Conservation (phyloP, 805 yeast species). For the Debaryomyces prosopidis region DNA sequence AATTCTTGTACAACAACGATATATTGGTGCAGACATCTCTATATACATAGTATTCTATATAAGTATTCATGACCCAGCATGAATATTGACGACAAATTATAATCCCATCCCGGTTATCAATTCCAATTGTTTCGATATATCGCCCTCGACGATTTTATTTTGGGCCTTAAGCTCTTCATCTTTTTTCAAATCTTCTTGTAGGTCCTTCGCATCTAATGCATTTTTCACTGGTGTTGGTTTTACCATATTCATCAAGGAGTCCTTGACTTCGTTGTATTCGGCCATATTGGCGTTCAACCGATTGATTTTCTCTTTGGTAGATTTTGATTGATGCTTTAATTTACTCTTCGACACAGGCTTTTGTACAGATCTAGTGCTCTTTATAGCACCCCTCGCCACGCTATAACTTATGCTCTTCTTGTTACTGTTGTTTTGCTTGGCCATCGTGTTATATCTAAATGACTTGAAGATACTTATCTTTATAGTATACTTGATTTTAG, state of each 20-base stretch:
- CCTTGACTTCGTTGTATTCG: conserved; percentile 22
- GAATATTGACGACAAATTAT: conserved; percentile 5
- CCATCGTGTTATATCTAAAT: too few species aligned
- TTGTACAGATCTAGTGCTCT: neutral
- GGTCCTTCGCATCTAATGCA: conserved; percentile 34
- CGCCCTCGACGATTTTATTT: conserved; percentile 38
- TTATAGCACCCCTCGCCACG: neutral
- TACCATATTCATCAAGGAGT: conserved; percentile 10
- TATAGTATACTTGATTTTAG: neutral
- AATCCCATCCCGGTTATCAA: conserved; percentile 46
- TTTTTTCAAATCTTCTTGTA: conserved; percentile 38
- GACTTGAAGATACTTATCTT: too few species aligned
- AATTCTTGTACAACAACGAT: too few species aligned
- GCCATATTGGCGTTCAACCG: conserved; percentile 31
- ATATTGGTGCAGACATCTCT: neutral
- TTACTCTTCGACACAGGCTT: conserved; percentile 14
- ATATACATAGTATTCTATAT: neutral
- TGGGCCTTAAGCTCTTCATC: conserved; percentile 33
- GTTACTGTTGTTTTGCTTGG: too few species aligned
- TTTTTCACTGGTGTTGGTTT: conserved; percentile 16
- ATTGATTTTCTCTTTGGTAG: conserved; percentile 32
- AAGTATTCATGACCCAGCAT: conserved; percentile 1
- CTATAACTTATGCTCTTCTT: too few species aligned
- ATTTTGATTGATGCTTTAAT: conserved; percentile 22
- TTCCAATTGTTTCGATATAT: conserved; percentile 47